A percentile compares a stretch with the other conserved stretches of the same genome.
These are phyloP conservation scores for Candida insectalens DNA, from an alignment of 805 yeast species.

Conservation along the genomic window DNA sequence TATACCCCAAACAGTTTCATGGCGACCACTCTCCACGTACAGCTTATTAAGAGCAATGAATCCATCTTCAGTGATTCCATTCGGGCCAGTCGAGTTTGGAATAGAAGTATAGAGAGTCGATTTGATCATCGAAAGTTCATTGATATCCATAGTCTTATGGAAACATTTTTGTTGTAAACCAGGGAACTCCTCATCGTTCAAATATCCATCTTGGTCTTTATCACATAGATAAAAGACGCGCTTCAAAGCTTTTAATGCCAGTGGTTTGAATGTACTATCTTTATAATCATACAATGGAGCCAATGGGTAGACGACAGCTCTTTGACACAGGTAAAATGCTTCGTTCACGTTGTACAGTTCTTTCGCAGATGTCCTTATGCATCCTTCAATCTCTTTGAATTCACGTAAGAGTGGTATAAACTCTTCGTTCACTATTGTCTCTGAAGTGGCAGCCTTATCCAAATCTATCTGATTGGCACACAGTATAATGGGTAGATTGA, in stretches of 20 bases:
- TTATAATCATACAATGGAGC: slow-evolving; percentile 92
- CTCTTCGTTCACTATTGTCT: slow-evolving; percentile 56
- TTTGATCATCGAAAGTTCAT: slow-evolving; percentile 38
- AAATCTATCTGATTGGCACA: slow-evolving; percentile 56
- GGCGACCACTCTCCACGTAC: slow-evolving; percentile 86
- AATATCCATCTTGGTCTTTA: slow-evolving; percentile 79
- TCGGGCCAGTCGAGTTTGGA: slow-evolving; percentile 22
- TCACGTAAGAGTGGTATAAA: slow-evolving; percentile 79
- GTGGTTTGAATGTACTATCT: slow-evolving; percentile 70
- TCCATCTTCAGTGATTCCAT: slow-evolving; percentile 65
- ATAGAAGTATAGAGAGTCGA: slow-evolving; percentile 20
- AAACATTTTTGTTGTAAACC: slow-evolving; percentile 71
- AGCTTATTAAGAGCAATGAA: slow-evolving; percentile 69
- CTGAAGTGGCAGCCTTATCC: slow-evolving; percentile 29
- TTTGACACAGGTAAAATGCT: slow-evolving; percentile 84
- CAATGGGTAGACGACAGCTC: slow-evolving; percentile 88
- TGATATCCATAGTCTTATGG: slow-evolving; percentile 36
- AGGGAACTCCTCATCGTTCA: slow-evolving; percentile 63
- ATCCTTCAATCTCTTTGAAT: slow-evolving; percentile 89
- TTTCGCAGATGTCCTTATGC: slow-evolving; percentile 81
- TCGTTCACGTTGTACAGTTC: slow-evolving; percentile 80
- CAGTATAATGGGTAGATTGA: slow-evolving; percentile 84
- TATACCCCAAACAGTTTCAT: slow-evolving; percentile 96
- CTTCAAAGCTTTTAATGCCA: slow-evolving; percentile 64
- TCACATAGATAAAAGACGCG: slow-evolving; percentile 82